Evolutionary conservation across 345 rosid species (phyloP), one percentile per base, ranked within the genome.

Genomic region (Geranium rotundifolium): DNA sequence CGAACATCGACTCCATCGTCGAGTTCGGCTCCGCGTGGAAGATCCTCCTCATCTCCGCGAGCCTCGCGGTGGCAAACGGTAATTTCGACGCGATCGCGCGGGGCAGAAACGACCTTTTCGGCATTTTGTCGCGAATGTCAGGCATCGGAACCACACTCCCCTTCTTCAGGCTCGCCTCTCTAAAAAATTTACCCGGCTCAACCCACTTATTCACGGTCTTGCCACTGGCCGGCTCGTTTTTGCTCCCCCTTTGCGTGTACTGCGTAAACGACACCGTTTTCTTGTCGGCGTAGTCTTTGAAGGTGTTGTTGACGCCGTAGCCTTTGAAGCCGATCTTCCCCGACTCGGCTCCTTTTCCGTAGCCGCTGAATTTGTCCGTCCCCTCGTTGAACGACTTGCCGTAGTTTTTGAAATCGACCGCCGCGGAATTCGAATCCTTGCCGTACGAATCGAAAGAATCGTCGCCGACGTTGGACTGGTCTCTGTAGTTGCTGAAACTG

Each of bases 181-280:
- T 60, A 64, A 80, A 80, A 65, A 80, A 80, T 60, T 80, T 80
- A 17, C 84, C 84, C 30, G 84, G 84, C 61, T 80, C 84, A 0
- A 75, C 67, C 84, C 84, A 77, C 59, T 31, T 58, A 50, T 52
- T 66, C 20, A 17, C 60, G 5, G 17, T 58, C 17, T 55, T 37
- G 63, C 63, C 57, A 19, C 67, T 52, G 67, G 17, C 63, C 27
- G 55, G n/a, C n/a, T 27, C 60, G 1, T 3, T 34, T 34, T 5
- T 4, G 41, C 41, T 34, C 10, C 7, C 41, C 41, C 4, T 34
- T 34, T 8, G 6, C 3, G 62, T 39, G 73, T 76, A 72, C 29
- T 41, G 17, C 7, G 68, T 27, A 60, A 73, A 73, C 46, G 64
- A 58, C 17, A 65, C 62, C 55, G 20, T 39, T 3, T 68, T 64